Evolutionary conservation across 495 filamentous ascomycete genomes (phyloP).

Genomic region (Neurospora sp.): DNA sequence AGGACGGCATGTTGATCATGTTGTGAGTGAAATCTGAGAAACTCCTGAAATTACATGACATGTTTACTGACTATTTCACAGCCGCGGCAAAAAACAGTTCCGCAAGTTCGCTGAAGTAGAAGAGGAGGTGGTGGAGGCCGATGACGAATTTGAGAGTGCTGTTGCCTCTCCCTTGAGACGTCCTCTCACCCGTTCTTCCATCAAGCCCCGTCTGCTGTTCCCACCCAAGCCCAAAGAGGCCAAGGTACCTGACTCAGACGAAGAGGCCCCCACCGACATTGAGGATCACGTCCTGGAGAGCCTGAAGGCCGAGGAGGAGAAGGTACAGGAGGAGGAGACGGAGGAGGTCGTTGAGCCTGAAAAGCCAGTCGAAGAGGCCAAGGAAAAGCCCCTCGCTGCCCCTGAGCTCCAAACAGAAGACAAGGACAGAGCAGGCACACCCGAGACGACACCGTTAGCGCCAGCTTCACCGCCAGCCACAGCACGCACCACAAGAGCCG

Average conservation of each 20-base stretch:
- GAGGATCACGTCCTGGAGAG: slow-evolving; percentile 42
- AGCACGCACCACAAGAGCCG: slow-evolving; percentile 39
- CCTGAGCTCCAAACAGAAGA: neutral
- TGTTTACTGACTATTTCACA: slow-evolving; percentile 22
- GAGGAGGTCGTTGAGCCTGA: neutral
- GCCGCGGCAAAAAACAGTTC: slow-evolving; percentile 86
- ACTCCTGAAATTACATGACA: slow-evolving; percentile 7
- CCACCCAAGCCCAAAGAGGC: slow-evolving; percentile 41
- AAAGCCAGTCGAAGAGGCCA: neutral
- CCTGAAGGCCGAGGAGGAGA: slow-evolving; percentile 43
- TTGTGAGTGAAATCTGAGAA: slow-evolving; percentile 56
- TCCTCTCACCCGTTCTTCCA: slow-evolving; percentile 57
- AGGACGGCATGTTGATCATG: slow-evolving; percentile 72
- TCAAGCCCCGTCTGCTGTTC: slow-evolving; percentile 84
- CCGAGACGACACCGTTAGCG: slow-evolving; percentile 38
- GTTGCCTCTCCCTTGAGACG: slow-evolving; percentile 40
- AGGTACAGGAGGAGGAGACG: slow-evolving; percentile 26
- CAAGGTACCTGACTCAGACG: slow-evolving; percentile 47
- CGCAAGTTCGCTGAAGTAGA: slow-evolving; percentile 44
- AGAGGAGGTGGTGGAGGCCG: slow-evolving; percentile 22
- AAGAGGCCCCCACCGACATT: slow-evolving; percentile 37
- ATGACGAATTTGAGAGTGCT: slow-evolving; percentile 31
- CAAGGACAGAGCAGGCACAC: slow-evolving; percentile 29
- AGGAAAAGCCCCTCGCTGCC: neutral
- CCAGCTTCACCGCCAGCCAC: slow-evolving; percentile 49